These are phyloP conservation scores for Schwanniomyces yamadae DNA, from an alignment of 805 yeast genomes.

Conservation along the genomic window DNA sequence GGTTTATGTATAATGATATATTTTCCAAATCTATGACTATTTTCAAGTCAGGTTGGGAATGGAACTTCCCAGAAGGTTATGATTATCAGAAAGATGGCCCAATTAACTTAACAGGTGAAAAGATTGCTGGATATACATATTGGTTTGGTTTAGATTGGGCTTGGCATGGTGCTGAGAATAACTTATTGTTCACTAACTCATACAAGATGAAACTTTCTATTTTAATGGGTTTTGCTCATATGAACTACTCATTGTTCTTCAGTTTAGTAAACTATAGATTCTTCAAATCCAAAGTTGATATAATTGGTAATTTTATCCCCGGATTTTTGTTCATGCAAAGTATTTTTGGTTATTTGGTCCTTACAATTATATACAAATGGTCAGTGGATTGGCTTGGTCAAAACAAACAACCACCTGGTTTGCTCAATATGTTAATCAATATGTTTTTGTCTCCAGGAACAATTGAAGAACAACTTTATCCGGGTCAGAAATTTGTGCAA, in stretches of 20 bases:
- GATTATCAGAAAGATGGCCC: slow-evolving; percentile 24
- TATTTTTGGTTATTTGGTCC: slow-evolving; percentile 67
- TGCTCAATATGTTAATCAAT: slow-evolving; percentile 70
- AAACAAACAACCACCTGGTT: slow-evolving; percentile 66
- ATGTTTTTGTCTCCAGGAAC: slow-evolving; percentile 76
- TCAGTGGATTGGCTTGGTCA: slow-evolving; percentile 64
- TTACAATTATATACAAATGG: slow-evolving; percentile 76
- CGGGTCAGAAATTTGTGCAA: slow-evolving; percentile 64
- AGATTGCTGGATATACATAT: slow-evolving; percentile 47
- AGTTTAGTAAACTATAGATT: slow-evolving; percentile 62
- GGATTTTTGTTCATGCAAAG: slow-evolving; percentile 74
- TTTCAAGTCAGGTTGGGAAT: slow-evolving; percentile 70
- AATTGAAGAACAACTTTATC: slow-evolving; percentile 62
- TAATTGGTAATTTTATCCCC: slow-evolving; percentile 71
- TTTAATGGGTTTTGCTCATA: slow-evolving; percentile 72
- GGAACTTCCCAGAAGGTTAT: slow-evolving; percentile 54
- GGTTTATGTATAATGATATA: slow-evolving; percentile 68
- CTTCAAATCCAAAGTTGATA: slow-evolving; percentile 61
- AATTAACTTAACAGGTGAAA: slow-evolving; percentile 46
- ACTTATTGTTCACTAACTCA: slow-evolving; percentile 65
- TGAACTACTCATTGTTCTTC: slow-evolving; percentile 68
- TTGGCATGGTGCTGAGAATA: slow-evolving; percentile 82
- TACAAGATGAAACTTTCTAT: slow-evolving; percentile 77
- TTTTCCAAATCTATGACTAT: slow-evolving; percentile 68
- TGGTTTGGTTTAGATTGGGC: slow-evolving; percentile 66